Conservation (phyloP, 2,329 filamentous ascomycete genomes). For the Phoma herbarum region DNA sequence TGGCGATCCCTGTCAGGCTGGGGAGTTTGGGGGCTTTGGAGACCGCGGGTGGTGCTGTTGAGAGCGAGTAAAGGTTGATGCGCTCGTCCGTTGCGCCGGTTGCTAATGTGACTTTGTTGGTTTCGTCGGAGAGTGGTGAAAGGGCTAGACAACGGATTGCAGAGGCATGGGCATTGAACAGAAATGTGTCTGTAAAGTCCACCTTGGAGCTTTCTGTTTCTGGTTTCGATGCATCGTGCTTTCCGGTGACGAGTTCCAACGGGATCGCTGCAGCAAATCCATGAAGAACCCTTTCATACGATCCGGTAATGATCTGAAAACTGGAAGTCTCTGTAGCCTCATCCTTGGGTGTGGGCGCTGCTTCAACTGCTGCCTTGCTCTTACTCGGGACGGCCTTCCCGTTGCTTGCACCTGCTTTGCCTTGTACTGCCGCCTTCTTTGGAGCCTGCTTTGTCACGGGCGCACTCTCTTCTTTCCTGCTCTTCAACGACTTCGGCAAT, state of each 20-base stretch:
- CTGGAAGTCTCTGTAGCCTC: slow-evolving; percentile 44
- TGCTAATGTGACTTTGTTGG: slow-evolving; percentile 87
- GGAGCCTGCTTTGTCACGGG: slow-evolving; percentile 30
- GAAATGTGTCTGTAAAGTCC: slow-evolving; percentile 88
- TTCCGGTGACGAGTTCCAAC: slow-evolving; percentile 41
- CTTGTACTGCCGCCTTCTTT: slow-evolving; percentile 26
- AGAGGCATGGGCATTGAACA: slow-evolving; percentile 92
- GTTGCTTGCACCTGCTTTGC: slow-evolving; percentile 23
- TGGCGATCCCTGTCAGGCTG: slow-evolving; percentile 73
- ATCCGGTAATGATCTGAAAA: slow-evolving; percentile 91
- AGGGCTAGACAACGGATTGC: slow-evolving; percentile 89
- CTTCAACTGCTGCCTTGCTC: slow-evolving; percentile 29
- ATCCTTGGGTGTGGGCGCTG: slow-evolving; percentile 16
- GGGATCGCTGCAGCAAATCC: slow-evolving; percentile 82
- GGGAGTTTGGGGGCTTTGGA: slow-evolving; percentile 69
- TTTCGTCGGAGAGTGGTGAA: slow-evolving; percentile 72
- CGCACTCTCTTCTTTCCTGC: slow-evolving; percentile 34
- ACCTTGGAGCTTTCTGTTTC: slow-evolving; percentile 51
- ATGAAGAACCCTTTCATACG: slow-evolving; percentile 92
- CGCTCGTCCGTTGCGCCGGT: slow-evolving; percentile 93
- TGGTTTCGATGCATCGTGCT: slow-evolving; percentile 25
- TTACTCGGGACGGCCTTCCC: slow-evolving; percentile 19
- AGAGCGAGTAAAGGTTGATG: slow-evolving; percentile 93
- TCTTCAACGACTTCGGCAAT: slow-evolving; percentile 38
- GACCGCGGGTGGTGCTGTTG: slow-evolving; percentile 64